Percentiles rank a stretch among this genome's conserved stretches.
These are phyloP conservation scores for Arthrobotrys megalospora DNA, from an alignment of 2,329 filamentous ascomycete genomes.

Conservation along the genomic window DNA sequence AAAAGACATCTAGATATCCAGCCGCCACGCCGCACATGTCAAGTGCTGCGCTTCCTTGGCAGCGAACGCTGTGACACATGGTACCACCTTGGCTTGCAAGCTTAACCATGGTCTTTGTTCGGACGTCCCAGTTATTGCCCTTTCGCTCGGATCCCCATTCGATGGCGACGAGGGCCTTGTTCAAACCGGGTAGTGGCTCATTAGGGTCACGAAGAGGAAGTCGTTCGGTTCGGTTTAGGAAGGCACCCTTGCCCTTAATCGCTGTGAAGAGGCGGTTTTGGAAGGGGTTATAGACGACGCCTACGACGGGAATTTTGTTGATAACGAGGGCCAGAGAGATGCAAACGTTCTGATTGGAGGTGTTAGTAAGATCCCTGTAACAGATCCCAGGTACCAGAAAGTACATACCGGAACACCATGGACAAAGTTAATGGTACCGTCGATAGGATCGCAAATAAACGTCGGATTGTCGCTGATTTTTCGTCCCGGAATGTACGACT, in stretches of 20 bases:
- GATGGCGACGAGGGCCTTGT: constrained; percentile 76
- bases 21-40: constrained; percentile 81
- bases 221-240: constrained; percentile 67
- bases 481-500: constrained; percentile 80
- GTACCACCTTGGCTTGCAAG: constrained; percentile 77
- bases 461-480: constrained; percentile 77
- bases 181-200: constrained; percentile 75
- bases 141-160: constrained; percentile 81
- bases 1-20: constrained; percentile 81
- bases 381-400: constrained; percentile 1
- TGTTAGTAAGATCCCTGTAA: constrained; percentile 27
- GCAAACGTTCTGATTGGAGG: constrained; percentile 72
- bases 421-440: constrained; percentile 70
- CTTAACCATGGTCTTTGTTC: constrained; percentile 76
- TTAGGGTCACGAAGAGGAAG: constrained; percentile 69
- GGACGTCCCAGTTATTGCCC: constrained; percentile 80
- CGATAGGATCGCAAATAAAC: constrained; percentile 86
- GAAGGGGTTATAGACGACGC: constrained; percentile 86
- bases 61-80: constrained; percentile 83
- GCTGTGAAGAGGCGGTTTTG: constrained; percentile 78
- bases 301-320: constrained; percentile 75
- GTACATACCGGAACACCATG: constrained; percentile 59
- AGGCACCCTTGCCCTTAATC: constrained; percentile 78
- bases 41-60: constrained; percentile 80
- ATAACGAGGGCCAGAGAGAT: constrained; percentile 82